A percentile compares a stretch with the other conserved stretches of the same genome.
Conservation (phyloP, 805 yeast species). For the Starmerella stigmatis region DNA sequence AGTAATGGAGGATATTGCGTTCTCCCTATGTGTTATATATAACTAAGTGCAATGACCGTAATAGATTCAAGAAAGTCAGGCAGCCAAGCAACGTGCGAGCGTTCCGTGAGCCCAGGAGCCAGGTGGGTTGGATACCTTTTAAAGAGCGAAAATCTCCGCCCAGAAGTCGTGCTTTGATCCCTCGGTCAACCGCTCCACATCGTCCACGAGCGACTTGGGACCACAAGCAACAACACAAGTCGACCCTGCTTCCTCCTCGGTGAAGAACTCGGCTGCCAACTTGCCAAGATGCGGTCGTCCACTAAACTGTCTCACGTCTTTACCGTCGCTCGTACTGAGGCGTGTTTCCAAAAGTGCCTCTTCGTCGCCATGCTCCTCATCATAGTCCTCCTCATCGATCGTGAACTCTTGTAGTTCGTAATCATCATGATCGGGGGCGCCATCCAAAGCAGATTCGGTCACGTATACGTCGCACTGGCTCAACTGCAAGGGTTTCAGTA, state of each 20-base stretch:
- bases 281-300: conserved; percentile 20
- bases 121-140: background rate
- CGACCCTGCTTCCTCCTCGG: background rate
- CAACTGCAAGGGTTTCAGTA: conserved; percentile 14
- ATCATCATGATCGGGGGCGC: conserved; percentile 6
- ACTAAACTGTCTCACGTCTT: conserved; percentile 3
- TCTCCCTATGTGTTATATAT: no score
- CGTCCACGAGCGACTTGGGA: conserved; percentile 21
- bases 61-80: no score
- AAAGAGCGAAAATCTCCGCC: conserved; percentile 21
- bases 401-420: conserved; percentile 15
- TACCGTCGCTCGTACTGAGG: background rate
- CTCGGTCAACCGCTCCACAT: conserved; percentile 21
- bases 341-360: background rate
- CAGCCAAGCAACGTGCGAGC: no score
- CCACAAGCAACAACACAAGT: conserved; percentile 25
- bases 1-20: no score
- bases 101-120: no score
- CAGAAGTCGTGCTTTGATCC: conserved; percentile 13
- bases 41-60: no score
- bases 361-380: conserved; percentile 11
- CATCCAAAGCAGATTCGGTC: background rate
- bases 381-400: conserved; percentile 11
- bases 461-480: conserved; percentile 20
- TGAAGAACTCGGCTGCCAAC: conserved; percentile 7